Evolutionary conservation across 2,329 filamentous ascomycete species (phyloP).

Genomic region (Xylaria digitata): DNA sequence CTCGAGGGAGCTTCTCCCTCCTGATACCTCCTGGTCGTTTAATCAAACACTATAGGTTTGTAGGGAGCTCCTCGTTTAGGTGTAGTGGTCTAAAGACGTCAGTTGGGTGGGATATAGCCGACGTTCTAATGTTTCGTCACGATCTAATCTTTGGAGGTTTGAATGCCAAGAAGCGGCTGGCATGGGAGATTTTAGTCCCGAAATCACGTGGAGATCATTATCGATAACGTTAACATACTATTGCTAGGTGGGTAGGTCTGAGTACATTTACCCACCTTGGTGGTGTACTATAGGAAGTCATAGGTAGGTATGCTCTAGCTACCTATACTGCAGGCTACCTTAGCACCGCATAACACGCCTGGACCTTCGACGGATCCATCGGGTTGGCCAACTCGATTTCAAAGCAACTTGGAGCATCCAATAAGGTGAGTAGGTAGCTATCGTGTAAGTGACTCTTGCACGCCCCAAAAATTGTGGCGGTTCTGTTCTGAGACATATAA

Average conservation of each 20-base stretch:
- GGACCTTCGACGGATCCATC: constrained; percentile 30
- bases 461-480: constrained; percentile 31
- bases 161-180: constrained; percentile 26
- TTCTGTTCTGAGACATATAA: constrained; percentile 33
- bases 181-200: constrained; percentile 21
- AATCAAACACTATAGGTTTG: neutral
- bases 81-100: neutral
- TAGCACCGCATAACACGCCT: too few species aligned
- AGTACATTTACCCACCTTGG: too few species aligned
- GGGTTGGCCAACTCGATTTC: constrained; percentile 49
- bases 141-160: constrained; percentile 27
- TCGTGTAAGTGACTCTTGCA: constrained; percentile 46
- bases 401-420: constrained; percentile 50
- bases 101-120: constrained; percentile 12
- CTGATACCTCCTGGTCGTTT: constrained; percentile 48
- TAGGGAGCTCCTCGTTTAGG: neutral
- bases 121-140: constrained; percentile 12
- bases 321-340: too few species aligned
- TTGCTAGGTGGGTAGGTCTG: too few species aligned
- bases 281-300: too few species aligned
- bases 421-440: constrained; percentile 40
- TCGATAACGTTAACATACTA: constrained; percentile 32
- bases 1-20: constrained; percentile 50
- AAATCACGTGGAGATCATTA: constrained; percentile 35
- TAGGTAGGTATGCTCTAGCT: neutral